Evolutionary conservation across 352 stramenopile genomes (phyloP), one percentile per base, ranked within the genome.

Genomic region (Globisporangium cylindrosporum): DNA sequence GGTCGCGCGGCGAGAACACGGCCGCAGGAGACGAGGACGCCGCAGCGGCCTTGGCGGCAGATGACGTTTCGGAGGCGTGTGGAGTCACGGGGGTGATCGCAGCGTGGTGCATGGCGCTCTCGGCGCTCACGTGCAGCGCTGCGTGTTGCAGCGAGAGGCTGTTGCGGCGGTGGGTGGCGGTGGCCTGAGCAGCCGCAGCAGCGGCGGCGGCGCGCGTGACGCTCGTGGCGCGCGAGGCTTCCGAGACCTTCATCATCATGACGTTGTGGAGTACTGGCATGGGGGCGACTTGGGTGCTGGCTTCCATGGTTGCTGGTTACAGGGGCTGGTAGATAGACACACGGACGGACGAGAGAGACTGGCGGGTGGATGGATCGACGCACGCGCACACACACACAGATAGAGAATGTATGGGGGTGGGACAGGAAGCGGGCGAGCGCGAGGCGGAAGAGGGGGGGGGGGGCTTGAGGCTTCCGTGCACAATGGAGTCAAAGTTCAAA

Each of bases 401-500:
- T 51, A 51, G 43, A 51, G 43, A 51, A 51, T 55, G 43, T 46
- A 22, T 55, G n/a, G 5, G 51, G 29, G 46, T 67, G 65, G 32
- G 65, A 51, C 58, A 48, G 41, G 55, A 32, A 56, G 22, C 14
- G 53, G 8, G 48, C 48, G 29, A 10, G 29, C 18, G 22, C 15
- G 15, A 38, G 46, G 43, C 53, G 48, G 69, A 49, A 49, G 41
- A 8, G 32, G 25, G 18, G 18, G 15, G 49, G 3, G 67, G 34
- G 53, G 53, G 49, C 65, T 60, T 73, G 60, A 48, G 67, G 79
- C 67, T 65, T 73, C 66, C 65, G 70, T 87, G 79, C 73, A 68
- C 75, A 70, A 78, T 76, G 74, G 69, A 69, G 79, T 59, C 66
- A 90, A 91, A 84, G 70, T 80, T 81, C 75, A 84, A 91, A 91